Evolutionary conservation across 2,329 filamentous ascomycete genomes (phyloP), one percentile per base, ranked within the genome.

Genomic region (Blastomyces emzantsi): DNA sequence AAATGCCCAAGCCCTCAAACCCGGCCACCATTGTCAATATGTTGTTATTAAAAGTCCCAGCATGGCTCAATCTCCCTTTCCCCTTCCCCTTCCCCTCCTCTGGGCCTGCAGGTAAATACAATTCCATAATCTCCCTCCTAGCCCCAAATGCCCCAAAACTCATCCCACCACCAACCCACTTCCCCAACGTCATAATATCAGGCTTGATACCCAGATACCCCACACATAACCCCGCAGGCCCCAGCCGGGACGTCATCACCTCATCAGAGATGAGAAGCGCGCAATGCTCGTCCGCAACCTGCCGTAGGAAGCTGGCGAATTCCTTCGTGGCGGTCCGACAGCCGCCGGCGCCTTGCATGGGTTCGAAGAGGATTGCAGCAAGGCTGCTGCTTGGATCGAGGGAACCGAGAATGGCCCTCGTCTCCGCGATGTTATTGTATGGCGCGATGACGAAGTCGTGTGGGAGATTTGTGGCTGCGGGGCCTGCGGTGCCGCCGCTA

Each of bases 41-140:
- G 71, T 89, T 89, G 70, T 90, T 89, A 71, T 88, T 88, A 72
- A 87, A 88, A 0, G 86, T 88, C 1, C 86, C 86, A 0, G 85
- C 83, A 68, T 88, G 85, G 0, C 77, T 71, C 13, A 85, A 73
- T 0, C 73, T 71, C 1, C 71, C 74, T 0, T 72, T 36, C 19
- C 41, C 45, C 17, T n/a, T 47, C 19, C 45, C 45, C 45, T 47
- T 25, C 13, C 79, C 71, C 11, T 36, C 28, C 28, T 28, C 52
- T 4, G 28, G 19, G 6, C 15, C 28, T 19, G 15, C 28, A 55
- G 83, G 83, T 67, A 85, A 82, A 68, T 83, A 87, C 7, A 82
- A 70, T 0, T 73, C 72, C 84, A 89, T 87, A 65, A 89, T 79
- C 5, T 84, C 80, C 49, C 70, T 70, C 30, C 79, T 77, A 0